Evolutionary conservation across 2,329 filamentous ascomycete genomes (phyloP).

Genomic region (Pseudodiploospora longispora): DNA sequence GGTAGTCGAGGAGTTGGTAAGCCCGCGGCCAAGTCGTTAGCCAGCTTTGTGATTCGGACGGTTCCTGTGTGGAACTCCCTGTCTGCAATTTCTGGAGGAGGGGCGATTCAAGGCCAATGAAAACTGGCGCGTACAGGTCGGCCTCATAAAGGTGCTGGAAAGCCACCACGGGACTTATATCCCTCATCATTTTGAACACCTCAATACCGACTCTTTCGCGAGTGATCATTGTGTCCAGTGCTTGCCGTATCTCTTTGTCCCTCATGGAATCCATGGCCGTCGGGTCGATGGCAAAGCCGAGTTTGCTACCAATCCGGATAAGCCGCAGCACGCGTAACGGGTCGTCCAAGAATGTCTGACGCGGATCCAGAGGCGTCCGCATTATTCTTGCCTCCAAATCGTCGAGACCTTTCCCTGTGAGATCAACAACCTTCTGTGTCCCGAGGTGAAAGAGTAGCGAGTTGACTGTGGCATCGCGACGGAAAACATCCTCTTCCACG

Average conservation of each 20-base stretch:
- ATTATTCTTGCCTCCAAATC: conserved; percentile 70
- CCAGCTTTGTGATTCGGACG: not conserved
- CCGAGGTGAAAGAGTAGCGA: conserved; percentile 93
- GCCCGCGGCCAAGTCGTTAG: conserved; percentile 8
- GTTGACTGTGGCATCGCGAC: conserved; percentile 89
- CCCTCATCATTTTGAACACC: conserved; percentile 49
- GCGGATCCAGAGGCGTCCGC: conserved; percentile 76
- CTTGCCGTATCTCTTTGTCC: conserved; percentile 66
- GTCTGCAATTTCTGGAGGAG: not conserved
- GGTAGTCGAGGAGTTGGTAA: conserved; percentile 2
- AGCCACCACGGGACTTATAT: conserved; percentile 3
- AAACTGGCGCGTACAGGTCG: conserved; percentile 8
- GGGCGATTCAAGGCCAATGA: conserved; percentile 8
- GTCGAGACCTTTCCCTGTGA: conserved; percentile 61
- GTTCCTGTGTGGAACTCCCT: not conserved
- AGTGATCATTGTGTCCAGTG: conserved; percentile 82
- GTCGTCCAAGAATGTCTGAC: conserved; percentile 91
- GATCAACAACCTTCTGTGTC: conserved; percentile 72
- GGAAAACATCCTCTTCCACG: conserved; percentile 77
- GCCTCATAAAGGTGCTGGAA: conserved; percentile 6
- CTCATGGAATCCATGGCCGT: conserved; percentile 66
- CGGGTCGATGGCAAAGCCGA: conserved; percentile 70
- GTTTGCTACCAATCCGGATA: conserved; percentile 80
- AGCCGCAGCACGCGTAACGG: conserved; percentile 79
- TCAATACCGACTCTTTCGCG: conserved; percentile 83